phyloP scores from a whole-genome alignment of 2,329 filamentous ascomycete genomes.

The Tolypocladium album region DNA sequence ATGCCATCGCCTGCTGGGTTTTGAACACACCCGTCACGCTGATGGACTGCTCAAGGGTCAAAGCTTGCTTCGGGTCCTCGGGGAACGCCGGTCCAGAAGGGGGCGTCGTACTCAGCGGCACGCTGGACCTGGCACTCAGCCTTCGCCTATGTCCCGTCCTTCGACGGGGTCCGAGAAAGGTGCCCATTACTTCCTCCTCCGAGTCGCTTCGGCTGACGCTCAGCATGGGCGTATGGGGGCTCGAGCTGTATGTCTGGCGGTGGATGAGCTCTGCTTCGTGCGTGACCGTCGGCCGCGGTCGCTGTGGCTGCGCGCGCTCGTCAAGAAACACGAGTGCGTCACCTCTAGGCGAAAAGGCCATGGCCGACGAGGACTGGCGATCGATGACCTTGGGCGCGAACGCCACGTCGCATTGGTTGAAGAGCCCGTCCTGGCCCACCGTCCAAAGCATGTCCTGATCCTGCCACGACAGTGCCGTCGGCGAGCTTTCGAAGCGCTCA shows the following conservation, averaged over 20 bases:
- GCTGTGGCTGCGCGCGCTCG: constrained; percentile 35
- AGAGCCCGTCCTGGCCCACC: constrained; percentile 48
- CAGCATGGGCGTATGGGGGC: constrained; percentile 36
- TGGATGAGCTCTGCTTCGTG: constrained; percentile 22
- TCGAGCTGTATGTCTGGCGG: constrained; percentile 35
- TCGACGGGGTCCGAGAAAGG: constrained; percentile 41
- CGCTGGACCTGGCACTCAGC: constrained; percentile 29
- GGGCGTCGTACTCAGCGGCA: constrained; percentile 42
- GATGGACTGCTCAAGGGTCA: constrained; percentile 48
- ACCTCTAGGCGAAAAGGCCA: constrained; percentile 49
- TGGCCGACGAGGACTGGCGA: constrained; percentile 47
- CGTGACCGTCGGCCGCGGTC: constrained; percentile 29
- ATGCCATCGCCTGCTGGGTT: constrained; percentile 52
- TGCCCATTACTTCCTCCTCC: constrained; percentile 52
- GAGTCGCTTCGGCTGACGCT: constrained; percentile 53
- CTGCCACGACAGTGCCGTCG: constrained; percentile 50
- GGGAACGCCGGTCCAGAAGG: constrained; percentile 25
- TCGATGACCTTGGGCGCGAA: constrained; percentile 55
- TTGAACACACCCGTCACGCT: constrained; percentile 46
- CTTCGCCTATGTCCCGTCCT: constrained; percentile 29
- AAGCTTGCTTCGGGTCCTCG: constrained; percentile 26
- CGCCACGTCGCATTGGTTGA: constrained; percentile 55
- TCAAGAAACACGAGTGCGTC: constrained; percentile 53
- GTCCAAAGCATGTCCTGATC: constrained; percentile 58
- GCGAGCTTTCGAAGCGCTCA: constrained; percentile 46